These are phyloP conservation scores for Claviceps digitariae DNA, from an alignment of 2,329 filamentous ascomycete genomes.

Conservation along the genomic window DNA sequence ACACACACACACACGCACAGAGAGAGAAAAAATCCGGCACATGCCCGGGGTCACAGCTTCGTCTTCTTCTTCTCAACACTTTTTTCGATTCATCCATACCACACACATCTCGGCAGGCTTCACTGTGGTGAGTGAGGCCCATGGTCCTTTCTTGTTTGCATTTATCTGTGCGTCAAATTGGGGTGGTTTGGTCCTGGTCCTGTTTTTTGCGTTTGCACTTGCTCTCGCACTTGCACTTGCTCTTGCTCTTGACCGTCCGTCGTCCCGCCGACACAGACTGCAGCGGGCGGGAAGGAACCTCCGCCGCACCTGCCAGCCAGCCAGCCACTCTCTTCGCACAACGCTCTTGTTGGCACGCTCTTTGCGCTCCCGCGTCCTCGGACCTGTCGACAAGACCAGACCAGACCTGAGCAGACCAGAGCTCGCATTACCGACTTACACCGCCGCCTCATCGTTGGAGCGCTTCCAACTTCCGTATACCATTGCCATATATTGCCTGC, in stretches of 20 bases:
- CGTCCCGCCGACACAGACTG: neutral
- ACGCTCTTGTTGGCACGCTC: neutral
- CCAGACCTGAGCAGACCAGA: neutral
- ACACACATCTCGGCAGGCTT: neutral
- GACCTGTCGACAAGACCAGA: too few relatives aligned
- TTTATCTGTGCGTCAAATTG: too few relatives aligned
- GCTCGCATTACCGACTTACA: conserved; percentile 6
- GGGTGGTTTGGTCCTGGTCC: too few relatives aligned
- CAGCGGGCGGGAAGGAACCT: conserved; percentile 1
- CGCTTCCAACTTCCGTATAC: neutral
- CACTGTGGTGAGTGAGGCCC: neutral
- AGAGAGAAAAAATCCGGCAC: neutral
- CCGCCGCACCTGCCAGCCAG: neutral
- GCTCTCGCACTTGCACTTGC: neutral
- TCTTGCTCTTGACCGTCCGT: neutral
- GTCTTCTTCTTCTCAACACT: neutral
- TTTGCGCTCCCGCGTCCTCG: neutral
- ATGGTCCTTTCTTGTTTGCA: too few relatives aligned
- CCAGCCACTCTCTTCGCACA: neutral
- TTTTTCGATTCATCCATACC: neutral
- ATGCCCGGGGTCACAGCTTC: neutral
- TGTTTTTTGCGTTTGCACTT: too few relatives aligned
- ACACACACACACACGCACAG: neutral
- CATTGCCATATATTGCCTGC: neutral
- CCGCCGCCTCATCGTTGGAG: neutral